Base-by-base conservation (phyloP, 495 filamentous ascomycete genomes). In the Daldinia bambusicola region DNA sequence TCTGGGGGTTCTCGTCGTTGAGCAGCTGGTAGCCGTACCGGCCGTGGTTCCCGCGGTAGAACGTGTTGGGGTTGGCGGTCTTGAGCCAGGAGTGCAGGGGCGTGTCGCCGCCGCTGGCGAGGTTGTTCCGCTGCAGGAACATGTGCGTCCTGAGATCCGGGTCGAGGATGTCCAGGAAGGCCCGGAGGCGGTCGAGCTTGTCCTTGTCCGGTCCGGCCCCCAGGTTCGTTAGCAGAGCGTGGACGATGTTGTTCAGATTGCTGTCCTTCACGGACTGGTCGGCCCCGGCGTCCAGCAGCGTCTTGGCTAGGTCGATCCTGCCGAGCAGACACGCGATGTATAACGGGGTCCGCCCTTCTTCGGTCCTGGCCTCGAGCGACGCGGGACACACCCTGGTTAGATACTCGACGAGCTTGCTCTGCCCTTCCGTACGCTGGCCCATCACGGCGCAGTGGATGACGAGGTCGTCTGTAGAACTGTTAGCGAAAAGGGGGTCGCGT, bases 401-500 rank as follows among this genome's bases (percentile, higher is more conserved):
- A 66, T 91, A 91, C 51, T 88, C 78, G 38, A 93, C 79, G 14
- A 93, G 75, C n/a, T 79, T 79, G 31, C 77, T 77, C 0, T 85
- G 81, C 12, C 81, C 80, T 12, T 79, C 75, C 7, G 61, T 69
- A 0, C 75, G 68, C 0, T 71, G 40, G 0, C 82, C 80, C 52
- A 89, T 79, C 6, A 93, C 81, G 2, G 89, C 91, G 62, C 84
- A 87, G 75, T 93, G 91, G 18, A 93, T 82, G 13, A 88, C 81
- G 38, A 92, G 81, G 7, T 92, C 83, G 55, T 83, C 88, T 90
- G 30, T 10, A 45, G 3, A 52, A 48, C 36, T 43, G 67, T 80
- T 67, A 83, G 81, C 20, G 22, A 53, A 69, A 63, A 20, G 56
- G 34, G 12, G 34, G 14, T 12, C 16, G 41, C 20, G 43, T 38